Base-by-base conservation (phyloP, 2,329 filamentous ascomycete genomes). In the Nothomitra cinnamomea region DNA sequence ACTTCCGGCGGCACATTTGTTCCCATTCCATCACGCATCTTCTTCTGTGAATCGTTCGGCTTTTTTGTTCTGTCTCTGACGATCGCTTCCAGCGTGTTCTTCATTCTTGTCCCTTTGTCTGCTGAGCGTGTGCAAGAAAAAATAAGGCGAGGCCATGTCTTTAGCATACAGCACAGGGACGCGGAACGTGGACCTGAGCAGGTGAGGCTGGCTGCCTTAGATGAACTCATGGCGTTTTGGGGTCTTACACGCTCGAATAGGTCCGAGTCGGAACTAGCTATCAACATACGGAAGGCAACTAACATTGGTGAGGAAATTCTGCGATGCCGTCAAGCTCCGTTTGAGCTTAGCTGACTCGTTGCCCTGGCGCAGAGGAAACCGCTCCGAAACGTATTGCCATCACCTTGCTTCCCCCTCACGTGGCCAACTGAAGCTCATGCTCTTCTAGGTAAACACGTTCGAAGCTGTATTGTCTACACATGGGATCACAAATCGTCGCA, bases 401-500 rank as follows among this genome's bases (percentile, higher is more conserved):
- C 5, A 25, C 22, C 36, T 24, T 13, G 15, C 10, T 47, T 41
- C 13, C n/a, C 42, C 17, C 36, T 32, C n/a, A 49, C 32, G 10
- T 19, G 13, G n/a, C 45, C 32, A 35, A 41, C 25, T n/a, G 60
- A 59, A 58, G 59, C 66, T 70, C 55, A 71, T 58, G 25, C 53
- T 28, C 50, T 58, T 45, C 38, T 63, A 78, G 78, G 78, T 57
- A 98, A 98, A 72, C 92, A 98, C 85, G 92, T 98, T 55, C 86
- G 92, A 65, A 88, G 85, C 68, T 94, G 87, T 66, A 98, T 98
- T 63, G 90, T 98, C 47, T 96, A 96, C 69, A 96, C 90, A 56
- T 98, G 92, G 92, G 92, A 98, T 70, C 88, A 98, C 73, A 94
- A 94, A 72, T 94, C 85, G 59, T 94, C 89, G 42, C 77, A 81